Evolutionary conservation across 2,329 filamentous ascomycete genomes (phyloP).

Genomic region (Colletotrichum melonis): DNA sequence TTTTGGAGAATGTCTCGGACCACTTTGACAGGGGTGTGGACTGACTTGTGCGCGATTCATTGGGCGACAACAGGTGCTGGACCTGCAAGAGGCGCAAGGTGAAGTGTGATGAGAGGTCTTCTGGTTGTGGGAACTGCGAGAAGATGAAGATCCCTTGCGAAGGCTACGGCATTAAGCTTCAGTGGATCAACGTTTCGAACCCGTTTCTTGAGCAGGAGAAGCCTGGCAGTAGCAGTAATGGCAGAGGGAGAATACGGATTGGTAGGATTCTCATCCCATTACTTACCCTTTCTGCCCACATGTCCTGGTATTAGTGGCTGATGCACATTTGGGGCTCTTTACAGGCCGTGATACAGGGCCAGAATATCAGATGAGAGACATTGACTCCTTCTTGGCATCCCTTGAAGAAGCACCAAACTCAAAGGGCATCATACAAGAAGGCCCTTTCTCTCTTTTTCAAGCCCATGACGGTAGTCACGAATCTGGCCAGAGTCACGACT

Average conservation of each 20-base stretch:
- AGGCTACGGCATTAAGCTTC: slow-evolving; percentile 10
- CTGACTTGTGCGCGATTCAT: background rate
- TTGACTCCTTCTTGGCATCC: background rate
- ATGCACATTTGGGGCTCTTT: background rate
- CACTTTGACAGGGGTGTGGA: background rate
- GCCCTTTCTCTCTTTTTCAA: background rate
- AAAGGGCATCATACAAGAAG: background rate
- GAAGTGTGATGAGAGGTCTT: slow-evolving; percentile 11
- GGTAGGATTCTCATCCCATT: background rate
- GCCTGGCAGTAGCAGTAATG: background rate
- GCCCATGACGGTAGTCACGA: background rate
- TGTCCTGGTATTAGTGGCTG: background rate
- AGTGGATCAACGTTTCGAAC: slow-evolving; percentile 6
- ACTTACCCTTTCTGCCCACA: background rate
- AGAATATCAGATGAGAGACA: background rate
- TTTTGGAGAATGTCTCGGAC: background rate
- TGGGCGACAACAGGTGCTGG: slow-evolving; percentile 14
- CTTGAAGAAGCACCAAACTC: background rate
- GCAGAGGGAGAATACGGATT: slow-evolving; percentile 1
- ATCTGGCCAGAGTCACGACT: background rate
- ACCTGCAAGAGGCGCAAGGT: slow-evolving; percentile 21
- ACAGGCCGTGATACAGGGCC: background rate
- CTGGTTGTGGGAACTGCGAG: slow-evolving; percentile 10
- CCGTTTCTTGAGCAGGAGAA: background rate
- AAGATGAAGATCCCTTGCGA: slow-evolving; percentile 11